phyloP scores from a whole-genome alignment of 2,329 filamentous ascomycete genomes.

The Fusarium goolgardi region DNA sequence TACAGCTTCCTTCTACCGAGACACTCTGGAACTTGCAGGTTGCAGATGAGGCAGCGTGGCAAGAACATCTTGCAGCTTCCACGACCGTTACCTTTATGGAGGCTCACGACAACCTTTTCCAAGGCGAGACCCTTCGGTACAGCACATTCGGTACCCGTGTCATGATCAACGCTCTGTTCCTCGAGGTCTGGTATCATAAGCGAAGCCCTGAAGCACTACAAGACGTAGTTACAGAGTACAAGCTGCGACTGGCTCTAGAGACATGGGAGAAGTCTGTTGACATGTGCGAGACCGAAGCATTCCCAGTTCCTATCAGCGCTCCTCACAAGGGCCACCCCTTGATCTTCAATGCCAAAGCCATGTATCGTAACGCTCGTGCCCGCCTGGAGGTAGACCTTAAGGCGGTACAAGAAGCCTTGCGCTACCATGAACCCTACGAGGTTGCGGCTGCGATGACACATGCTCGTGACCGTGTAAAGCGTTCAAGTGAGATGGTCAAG shows the following conservation, averaged over 20 bases:
- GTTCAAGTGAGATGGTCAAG: slow-evolving; percentile 97
- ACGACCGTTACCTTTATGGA: slow-evolving; percentile 88
- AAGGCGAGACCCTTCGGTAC: slow-evolving; percentile 89
- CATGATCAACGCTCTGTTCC: slow-evolving; percentile 98
- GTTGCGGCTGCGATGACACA: slow-evolving; percentile 97
- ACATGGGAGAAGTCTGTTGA: slow-evolving; percentile 99
- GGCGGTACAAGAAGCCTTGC: slow-evolving; percentile 92
- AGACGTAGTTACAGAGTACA: slow-evolving; percentile 98
- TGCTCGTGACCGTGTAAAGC: slow-evolving; percentile 92
- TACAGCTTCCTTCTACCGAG: slow-evolving; percentile 93
- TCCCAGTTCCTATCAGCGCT: slow-evolving; percentile 88
- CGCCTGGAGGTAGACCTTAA: slow-evolving; percentile 96
- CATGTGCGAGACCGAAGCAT: slow-evolving; percentile 89
- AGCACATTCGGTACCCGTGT: slow-evolving; percentile 97
- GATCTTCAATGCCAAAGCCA: slow-evolving; percentile 97
- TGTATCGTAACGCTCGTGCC: slow-evolving; percentile 93
- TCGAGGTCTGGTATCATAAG: slow-evolving; percentile 99
- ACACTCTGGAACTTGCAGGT: slow-evolving; percentile 91
- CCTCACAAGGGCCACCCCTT: slow-evolving; percentile 96
- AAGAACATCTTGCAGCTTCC: slow-evolving; percentile 77
- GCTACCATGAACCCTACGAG: slow-evolving; percentile 97
- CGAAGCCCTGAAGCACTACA: slow-evolving; percentile 97
- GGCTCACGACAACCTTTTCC: slow-evolving; percentile 94
- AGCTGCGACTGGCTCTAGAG: slow-evolving; percentile 92
- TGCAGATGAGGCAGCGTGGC: slow-evolving; percentile 84